These are phyloP conservation scores for Suhomyces chickasaworum DNA, from an alignment of 1,139 yeast genomes.

Conservation along the genomic window DNA sequence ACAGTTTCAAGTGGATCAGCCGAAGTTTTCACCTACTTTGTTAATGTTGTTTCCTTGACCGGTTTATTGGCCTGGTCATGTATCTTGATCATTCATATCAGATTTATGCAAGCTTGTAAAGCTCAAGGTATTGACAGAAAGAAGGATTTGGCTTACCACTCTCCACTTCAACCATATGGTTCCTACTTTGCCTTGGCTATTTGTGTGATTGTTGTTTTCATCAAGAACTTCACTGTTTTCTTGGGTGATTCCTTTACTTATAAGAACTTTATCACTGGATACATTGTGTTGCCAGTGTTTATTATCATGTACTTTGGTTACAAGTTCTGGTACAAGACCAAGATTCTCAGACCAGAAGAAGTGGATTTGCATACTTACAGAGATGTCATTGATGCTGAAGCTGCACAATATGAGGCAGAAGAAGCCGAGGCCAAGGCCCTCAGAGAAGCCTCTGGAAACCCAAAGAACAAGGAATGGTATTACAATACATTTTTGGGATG, in stretches of 20 bases:
- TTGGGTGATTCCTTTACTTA: conserved; percentile 55
- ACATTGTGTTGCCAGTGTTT: conserved; percentile 74
- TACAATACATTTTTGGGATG: conserved; percentile 60
- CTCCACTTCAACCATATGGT: conserved; percentile 71
- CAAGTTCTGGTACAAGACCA: conserved; percentile 57
- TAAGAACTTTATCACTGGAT: conserved; percentile 72
- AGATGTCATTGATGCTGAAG: conserved; percentile 70
- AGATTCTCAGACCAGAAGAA: conserved; percentile 53
- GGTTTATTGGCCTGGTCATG: conserved; percentile 35
- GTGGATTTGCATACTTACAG: conserved; percentile 66
- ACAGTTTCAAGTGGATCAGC: conserved; percentile 26
- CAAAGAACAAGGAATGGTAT: conserved; percentile 49
- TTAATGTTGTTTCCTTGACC: conserved; percentile 32
- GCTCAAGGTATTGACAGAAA: conserved; percentile 57
- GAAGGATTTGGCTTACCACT: conserved; percentile 53
- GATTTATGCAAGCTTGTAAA: conserved; percentile 63
- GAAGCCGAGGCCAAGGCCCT: conserved; percentile 44
- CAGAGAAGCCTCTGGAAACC: conserved; percentile 50
- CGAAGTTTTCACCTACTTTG: conserved; percentile 29
- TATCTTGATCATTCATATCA: conserved; percentile 52
- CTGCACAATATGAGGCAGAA: conserved; percentile 51
- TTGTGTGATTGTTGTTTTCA: conserved; percentile 56
- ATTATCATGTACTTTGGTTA: conserved; percentile 57
- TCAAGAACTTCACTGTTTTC: conserved; percentile 76
- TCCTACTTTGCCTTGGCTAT: conserved; percentile 59